Base-by-base conservation (phyloP, 2,329 filamentous ascomycete genomes). In the Paracamarosporium sp. region DNA sequence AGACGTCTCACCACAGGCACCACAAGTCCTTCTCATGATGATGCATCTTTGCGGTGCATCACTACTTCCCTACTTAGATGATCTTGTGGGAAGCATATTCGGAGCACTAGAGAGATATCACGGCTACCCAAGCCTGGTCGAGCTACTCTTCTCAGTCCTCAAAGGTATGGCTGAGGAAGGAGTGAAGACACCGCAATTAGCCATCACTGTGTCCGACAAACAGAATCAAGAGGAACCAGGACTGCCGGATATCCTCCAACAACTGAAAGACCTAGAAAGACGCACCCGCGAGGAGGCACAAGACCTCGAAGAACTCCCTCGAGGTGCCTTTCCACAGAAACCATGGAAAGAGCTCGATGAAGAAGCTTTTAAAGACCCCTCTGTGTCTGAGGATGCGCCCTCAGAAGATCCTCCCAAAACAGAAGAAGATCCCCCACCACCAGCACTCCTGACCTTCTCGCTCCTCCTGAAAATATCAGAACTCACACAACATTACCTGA, bases 1-100 rank as follows among this genome's bases (percentile, higher is more conserved):
- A 63, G 93, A 97, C 63, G 89, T 98, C 51, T 94, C 93, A 0
- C 93, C 94, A 1, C 91, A 96, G 61, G 93, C 92, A 3, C 93
- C 93, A 2, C 90, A 94, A 65, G 95, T 98, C 1, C 78, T 99
- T 47, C 85, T 90, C 6, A 97, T 99, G 93, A 96, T 98, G 91
- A 88, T 98, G 59, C 88, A 86, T 25, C 84, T 99, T 13, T 92
- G 93, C 17, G 95, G 95, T 0, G 88, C 93, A 1, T 84, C 83
- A 7, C 76, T 99, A 22, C 83, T 99, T 11, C 93, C 93, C 0
- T 97, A 93, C 70, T 81, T 99, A 1, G 94, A 98, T 70, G 95
- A 99, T 71, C 86, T 97, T 0, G 88, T 98, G 3, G 90, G 89
- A 4, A 94, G 92, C 0, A 92, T 99, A 36, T 98, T 99, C 74